Evolutionary conservation across 257 asterid species (phyloP), one percentile per base, ranked within the genome.

Genomic region (Coffea eugenioides): DNA sequence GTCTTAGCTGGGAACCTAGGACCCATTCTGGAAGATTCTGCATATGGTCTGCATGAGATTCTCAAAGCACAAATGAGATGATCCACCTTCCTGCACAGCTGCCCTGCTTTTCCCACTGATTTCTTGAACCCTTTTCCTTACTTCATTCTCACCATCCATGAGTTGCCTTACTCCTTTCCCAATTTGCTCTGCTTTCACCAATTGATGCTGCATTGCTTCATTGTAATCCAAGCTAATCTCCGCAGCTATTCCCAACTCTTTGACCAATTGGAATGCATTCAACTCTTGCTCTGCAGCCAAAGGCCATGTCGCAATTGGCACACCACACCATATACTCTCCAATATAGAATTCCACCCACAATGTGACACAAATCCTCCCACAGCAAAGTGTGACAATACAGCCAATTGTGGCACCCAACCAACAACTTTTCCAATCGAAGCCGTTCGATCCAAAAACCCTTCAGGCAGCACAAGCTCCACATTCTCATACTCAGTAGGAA

Each of bases 371-470:
- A 52, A 74, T 27, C 76, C 76, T 3, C 79, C 83, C 52, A 77
- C 82, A 6, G 85, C 69, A 0, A 31, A 2, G 20, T 82, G 85
- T 6, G 85, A 82, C 49, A 77, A 27, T 10, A 77, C 75, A 5
- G 18, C 82, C 66, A 36, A 43, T 41, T 82, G 82, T 23, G 78
- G 79, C 1, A 71, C 75, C 85, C 85, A 77, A 4, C 82, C 82
- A 1, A 82, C 70, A 34, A 82, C 79, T 51, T 77, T 82, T 45
- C 85, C 85, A 11, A 49, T 39, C 18, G 54, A 39, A 39, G 43
- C 43, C 43, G 43, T 39, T 39, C 43, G 64, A 41, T 39, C 13
- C 76, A 77, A 67, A 79, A 82, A 82, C 3, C 80, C 79, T 15
- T 82, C 39, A 2, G 80, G 82, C 27, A 82, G 39, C 15, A 78